Base-by-base conservation (phyloP, 2,329 filamentous ascomycete species). In the Botrytis squamosa region DNA sequence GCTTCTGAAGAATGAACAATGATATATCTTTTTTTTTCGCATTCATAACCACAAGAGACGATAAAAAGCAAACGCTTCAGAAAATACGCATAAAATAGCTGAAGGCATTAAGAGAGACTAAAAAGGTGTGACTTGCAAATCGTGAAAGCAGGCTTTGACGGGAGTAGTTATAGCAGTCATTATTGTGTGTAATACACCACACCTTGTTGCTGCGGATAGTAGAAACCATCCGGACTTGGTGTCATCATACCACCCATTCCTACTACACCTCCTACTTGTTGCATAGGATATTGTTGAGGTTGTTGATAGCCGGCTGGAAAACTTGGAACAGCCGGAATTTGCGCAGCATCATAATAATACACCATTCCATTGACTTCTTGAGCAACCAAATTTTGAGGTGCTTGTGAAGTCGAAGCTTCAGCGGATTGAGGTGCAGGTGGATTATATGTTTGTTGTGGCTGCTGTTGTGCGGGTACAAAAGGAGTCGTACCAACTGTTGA, bases 301-400 rank as follows among this genome's bases (percentile, higher is more conserved):
- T 85, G 84, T 44, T 85, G 83, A 76, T 88, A 89, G 65, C 81
- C 81, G 62, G 81, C 81, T 49, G 84, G 78, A 73, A 84, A 84
- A 60, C 79, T 79, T 44, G 81, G 79, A 33, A 82, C 78, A 44
- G 80, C 78, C 40, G 89, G 85, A 66, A 95, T 84, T 80, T 94
- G 91, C n/a, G 90, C 87, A 12, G 93, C 88, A 80, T 97, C 93
- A 79, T 94, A 95, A 81, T 97, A 99, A 82, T 97, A 98, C 0
- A 97, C 94, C 88, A 97, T 98, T 75, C 96, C 96, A 78, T 97
- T 97, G 76, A 91, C 91, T 84, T 98, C 95, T 82, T 98, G 95
- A 0, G 94, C 93, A 66, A 92, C 88, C 60, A 90, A 82, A 76
- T 85, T 88, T 33, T 92, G 87, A 60, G 68, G 67, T 59, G 67